phyloP scores from a whole-genome alignment of 2,329 filamentous ascomycete genomes.

The Aspergillus fijiensis region DNA sequence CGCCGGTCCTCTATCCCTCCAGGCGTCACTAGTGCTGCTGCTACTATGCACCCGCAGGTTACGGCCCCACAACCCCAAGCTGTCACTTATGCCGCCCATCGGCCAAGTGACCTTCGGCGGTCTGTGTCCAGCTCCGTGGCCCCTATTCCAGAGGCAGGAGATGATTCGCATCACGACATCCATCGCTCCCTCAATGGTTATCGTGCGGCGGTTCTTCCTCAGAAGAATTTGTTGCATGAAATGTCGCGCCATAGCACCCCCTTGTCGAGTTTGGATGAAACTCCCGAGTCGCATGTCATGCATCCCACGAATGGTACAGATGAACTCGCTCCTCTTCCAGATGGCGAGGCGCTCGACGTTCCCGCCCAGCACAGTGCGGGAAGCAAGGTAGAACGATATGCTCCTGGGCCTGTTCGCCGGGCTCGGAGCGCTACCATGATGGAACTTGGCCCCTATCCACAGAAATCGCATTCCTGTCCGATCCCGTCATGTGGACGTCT shows the following conservation, averaged over 20 bases:
- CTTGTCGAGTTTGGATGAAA: slow-evolving; percentile 78
- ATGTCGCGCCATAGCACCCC: slow-evolving; percentile 91
- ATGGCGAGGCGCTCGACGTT: slow-evolving; percentile 60
- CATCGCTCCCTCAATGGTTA: slow-evolving; percentile 72
- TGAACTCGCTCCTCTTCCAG: slow-evolving; percentile 64
- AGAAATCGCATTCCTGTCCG: slow-evolving; percentile 98
- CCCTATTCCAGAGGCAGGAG: slow-evolving; percentile 73
- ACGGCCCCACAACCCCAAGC: slow-evolving; percentile 36
- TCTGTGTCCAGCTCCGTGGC: slow-evolving; percentile 87
- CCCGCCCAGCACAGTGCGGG: slow-evolving; percentile 57
- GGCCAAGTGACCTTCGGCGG: slow-evolving; percentile 84
- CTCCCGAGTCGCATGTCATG: slow-evolving; percentile 70
- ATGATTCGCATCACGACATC: slow-evolving; percentile 76
- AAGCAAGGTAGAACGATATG: slow-evolving; percentile 54
- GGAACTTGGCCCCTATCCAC: slow-evolving; percentile 93
- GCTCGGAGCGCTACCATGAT: slow-evolving; percentile 93
- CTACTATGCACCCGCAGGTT: slow-evolving; percentile 51
- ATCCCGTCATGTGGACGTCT: slow-evolving; percentile 95
- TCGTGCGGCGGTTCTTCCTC: slow-evolving; percentile 68
- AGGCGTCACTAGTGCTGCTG: slow-evolving; percentile 68
- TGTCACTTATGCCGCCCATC: slow-evolving; percentile 63
- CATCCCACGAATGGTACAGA: slow-evolving; percentile 64
- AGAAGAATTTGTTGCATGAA: slow-evolving; percentile 72
- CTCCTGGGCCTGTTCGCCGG: slow-evolving; percentile 75
- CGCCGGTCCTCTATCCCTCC: slow-evolving; percentile 90